Base-by-base conservation (phyloP, 2,329 filamentous ascomycete genomes). In the Alternaria metachromatica region DNA sequence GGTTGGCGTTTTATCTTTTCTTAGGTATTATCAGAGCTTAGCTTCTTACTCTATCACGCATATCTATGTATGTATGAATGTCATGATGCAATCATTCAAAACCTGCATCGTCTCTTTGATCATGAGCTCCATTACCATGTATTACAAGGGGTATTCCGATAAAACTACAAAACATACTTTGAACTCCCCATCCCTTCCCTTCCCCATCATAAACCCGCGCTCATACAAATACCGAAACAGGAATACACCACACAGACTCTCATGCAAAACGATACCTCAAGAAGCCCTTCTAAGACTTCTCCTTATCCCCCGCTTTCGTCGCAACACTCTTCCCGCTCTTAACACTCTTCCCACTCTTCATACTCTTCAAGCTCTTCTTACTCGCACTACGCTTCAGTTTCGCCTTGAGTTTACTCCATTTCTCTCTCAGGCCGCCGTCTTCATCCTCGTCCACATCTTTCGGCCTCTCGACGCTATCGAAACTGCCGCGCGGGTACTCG, bases 371-470 rank as follows among this genome's bases (percentile, higher is more conserved):
- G 53, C 77, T 79, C 69, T 77, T 76, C 65, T 73, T 74, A 76
- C 72, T 76, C 13, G 76, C 73, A 21, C 70, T 75, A 26, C 77
- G 67, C 62, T 73, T 76, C 30, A 80, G 58, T 56, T 76, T 79
- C 0, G 74, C 76, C 61, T 80, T 80, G 62, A 80, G 72, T 55
- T 70, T 76, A 63, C 70, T 75, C 77, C 77, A 79, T 51, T 75
- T 79, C 43, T 74, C 72, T n/a, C 72, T 68, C 25, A 78, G 46
- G 45, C 60, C 70, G 28, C 58, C 62, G 30, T 64, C 64, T 13
- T 64, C 60, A n/a, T 66, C 63, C 20, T 70, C 67, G 2, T 60
- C 55, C 13, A 62, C 63, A 7, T 64, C 67, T 9, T 41, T 43
- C 18, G 55, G 43, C 18, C 65, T 20, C 4, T 60, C 60, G 4